Conservation (phyloP, 805 yeast genomes). For the Yamadazyma sp. region DNA sequence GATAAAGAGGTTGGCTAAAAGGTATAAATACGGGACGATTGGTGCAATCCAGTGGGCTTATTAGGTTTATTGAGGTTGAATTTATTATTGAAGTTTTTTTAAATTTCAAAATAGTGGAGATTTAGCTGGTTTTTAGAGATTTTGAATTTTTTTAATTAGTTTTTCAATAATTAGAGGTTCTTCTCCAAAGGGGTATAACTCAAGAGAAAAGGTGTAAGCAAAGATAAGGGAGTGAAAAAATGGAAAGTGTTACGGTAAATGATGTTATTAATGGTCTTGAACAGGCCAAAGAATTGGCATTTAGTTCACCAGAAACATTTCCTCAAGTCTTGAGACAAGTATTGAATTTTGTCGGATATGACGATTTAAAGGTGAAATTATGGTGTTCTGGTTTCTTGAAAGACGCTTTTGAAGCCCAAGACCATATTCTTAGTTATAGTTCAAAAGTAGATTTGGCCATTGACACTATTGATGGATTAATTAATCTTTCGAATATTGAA, state of each 20-base stretch:
- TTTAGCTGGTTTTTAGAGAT: too few species aligned
- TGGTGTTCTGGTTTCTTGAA: slow-evolving; percentile 42
- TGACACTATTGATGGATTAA: slow-evolving; percentile 34
- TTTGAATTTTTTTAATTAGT: too few species aligned
- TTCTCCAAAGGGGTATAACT: too few species aligned
- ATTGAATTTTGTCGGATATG: slow-evolving; percentile 33
- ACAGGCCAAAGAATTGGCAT: slow-evolving; percentile 37
- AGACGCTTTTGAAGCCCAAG: slow-evolving; percentile 33
- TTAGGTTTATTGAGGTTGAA: too few species aligned
- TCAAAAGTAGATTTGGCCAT: slow-evolving; percentile 39
- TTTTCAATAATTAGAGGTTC: too few species aligned
- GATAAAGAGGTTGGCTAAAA: too few species aligned
- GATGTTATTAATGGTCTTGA: slow-evolving; percentile 29
- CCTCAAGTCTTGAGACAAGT: slow-evolving; percentile 44
- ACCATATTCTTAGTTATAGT: slow-evolving; percentile 20
- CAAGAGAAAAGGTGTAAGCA: too few species aligned
- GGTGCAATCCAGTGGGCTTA: too few species aligned
- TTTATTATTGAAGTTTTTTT: too few species aligned
- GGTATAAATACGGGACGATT: too few species aligned
- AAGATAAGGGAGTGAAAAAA: too few species aligned
- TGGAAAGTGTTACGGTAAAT: slow-evolving; percentile 15
- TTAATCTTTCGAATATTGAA: slow-evolving; percentile 22
- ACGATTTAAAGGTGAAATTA: slow-evolving; percentile 29
- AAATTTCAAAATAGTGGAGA: too few species aligned
- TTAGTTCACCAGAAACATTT: slow-evolving; percentile 26